phyloP scores from a whole-genome alignment of 176 grass and related monocot genomes.

The Carex littledalei region DNA sequence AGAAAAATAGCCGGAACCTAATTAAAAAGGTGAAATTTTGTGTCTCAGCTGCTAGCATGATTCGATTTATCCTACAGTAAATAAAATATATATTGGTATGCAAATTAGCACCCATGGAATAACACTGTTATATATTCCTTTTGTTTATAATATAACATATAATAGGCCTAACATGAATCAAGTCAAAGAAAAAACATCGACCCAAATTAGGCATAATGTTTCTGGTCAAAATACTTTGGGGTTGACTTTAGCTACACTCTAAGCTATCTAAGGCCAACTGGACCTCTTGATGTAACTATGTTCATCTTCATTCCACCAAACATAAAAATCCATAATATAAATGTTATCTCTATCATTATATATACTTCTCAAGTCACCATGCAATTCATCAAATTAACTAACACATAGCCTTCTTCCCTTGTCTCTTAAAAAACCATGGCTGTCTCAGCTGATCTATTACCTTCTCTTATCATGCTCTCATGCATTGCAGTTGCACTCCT shows the following conservation, averaged over 20 bases:
- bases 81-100: background rate
- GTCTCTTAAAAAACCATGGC: conserved; percentile 12
- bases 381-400: background rate
- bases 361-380: background rate
- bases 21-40: background rate
- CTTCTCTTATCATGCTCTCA: conserved; percentile 4
- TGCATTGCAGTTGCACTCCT: background rate
- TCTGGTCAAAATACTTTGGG: background rate
- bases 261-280: conserved; percentile 19
- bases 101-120: background rate
- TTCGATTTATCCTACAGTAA: background rate
- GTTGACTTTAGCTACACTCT: conserved; percentile 21
- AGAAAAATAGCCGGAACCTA: background rate
- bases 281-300: conserved; percentile 14
- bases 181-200: background rate
- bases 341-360: conserved; percentile 16
- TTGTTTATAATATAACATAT: background rate
- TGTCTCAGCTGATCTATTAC: background rate
- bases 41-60: background rate
- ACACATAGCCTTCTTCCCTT: background rate
- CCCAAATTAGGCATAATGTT: background rate
- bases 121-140: background rate
- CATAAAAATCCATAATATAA: conserved; percentile 8
- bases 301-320: conserved; percentile 26
- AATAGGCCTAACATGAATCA: background rate